Base-by-base conservation (phyloP, 139 green algal genomes). In the Chlorokybus atmophyticus region DNA sequence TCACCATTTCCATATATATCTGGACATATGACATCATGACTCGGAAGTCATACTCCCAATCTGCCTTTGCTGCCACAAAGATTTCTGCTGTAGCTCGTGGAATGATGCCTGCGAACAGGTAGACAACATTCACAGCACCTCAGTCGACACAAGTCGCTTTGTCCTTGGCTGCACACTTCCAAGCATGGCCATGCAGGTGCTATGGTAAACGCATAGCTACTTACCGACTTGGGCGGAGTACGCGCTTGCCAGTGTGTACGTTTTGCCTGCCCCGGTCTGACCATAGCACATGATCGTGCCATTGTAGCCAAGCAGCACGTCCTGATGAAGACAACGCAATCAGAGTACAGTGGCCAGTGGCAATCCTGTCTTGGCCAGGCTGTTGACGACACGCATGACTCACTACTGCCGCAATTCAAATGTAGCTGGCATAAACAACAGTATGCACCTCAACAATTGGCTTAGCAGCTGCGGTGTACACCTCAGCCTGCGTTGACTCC, bases 261-360 rank as follows among this genome's bases (percentile, higher is more conserved):
- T 93, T 60, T 93, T 93, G 35, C 84, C 84, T 1, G 83, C 79
- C 28, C 83, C 83, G 41, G 74, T 80, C 57, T 79, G 73, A 1
- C 84, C 84, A 50, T 88, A 93, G 0, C 82, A 82, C 68, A 93
- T 80, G 29, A 93, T 70, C 0, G 82, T 89, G 32, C 78, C 82
- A 42, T 93, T 90, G 76, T 86, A 93, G 0, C 84, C 84, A 0
- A 75, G 64, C 32, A 93, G 42, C 35, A 89, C 79, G 52, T 87
- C 81, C 29, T 80, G 35, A 21, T 10, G 35, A 14, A 10, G 35
- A 14, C 10, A 14, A 44, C n/a, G n/a, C n/a, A n/a, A n/a, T n/a
- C n/a, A n/a, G n/a, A 14, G 35, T 10, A 14, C 35, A 44, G 10
- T 10, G 10, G 35, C 10, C 35, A 44, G 35, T 10, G 10, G 35